Evolutionary conservation across 225 moss, liverwort and hornwort species (phyloP).

Genomic region (Physcomitrellopsis africana): DNA sequence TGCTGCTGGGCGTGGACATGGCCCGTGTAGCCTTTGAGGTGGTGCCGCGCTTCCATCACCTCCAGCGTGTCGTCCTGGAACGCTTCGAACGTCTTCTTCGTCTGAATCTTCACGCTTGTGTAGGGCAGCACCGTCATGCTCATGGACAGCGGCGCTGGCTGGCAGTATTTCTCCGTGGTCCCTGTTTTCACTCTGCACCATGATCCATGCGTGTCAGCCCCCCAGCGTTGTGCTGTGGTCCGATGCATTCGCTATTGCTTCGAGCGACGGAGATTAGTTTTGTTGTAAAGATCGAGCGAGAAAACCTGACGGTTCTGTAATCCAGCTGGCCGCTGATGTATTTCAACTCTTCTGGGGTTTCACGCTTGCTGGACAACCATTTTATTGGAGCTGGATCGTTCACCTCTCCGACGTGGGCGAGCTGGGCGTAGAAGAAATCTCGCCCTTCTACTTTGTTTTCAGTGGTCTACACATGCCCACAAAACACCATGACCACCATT

Average conservation of each 20-base stretch:
- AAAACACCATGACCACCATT: not conserved
- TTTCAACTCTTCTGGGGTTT: slow-evolving; percentile 69
- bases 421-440: slow-evolving; percentile 64
- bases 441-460: slow-evolving; percentile 58
- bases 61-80: slow-evolving; percentile 85
- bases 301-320: slow-evolving; percentile 62
- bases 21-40: slow-evolving; percentile 89
- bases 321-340: slow-evolving; percentile 74
- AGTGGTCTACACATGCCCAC: slow-evolving; percentile 26
- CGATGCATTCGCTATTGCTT: too few relatives aligned
- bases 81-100: slow-evolving; percentile 70
- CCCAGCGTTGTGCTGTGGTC: too few relatives aligned
- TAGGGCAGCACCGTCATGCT: slow-evolving; percentile 81
- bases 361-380: slow-evolving; percentile 73
- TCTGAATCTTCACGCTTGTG: slow-evolving; percentile 57
- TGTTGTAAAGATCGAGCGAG: not conserved
- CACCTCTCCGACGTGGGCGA: slow-evolving; percentile 48
- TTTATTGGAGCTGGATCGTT: slow-evolving; percentile 46
- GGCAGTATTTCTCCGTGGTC: slow-evolving; percentile 71
- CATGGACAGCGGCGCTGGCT: slow-evolving; percentile 57
- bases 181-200: slow-evolving; percentile 74
- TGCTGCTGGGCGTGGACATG: slow-evolving; percentile 89
- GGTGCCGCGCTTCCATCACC: slow-evolving; percentile 89
- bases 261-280: not conserved
- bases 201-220: not conserved